These are phyloP conservation scores for Helminthosporium solani DNA, from an alignment of 2,329 filamentous ascomycete species.

Conservation along the genomic window DNA sequence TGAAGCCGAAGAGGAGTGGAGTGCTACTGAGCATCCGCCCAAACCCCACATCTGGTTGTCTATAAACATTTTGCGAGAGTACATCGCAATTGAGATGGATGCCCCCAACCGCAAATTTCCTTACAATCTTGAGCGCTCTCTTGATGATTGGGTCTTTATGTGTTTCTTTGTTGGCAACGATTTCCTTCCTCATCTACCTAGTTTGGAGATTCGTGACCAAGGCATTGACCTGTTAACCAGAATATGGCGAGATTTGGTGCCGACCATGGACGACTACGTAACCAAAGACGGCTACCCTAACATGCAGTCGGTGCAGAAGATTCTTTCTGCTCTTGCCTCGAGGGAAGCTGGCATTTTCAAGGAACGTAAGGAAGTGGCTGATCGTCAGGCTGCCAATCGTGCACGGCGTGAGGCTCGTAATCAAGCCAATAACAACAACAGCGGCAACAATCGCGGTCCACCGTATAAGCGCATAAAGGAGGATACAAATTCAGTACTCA, in stretches of 20 bases:
- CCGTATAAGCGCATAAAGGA: constrained; percentile 39
- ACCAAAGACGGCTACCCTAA: constrained; percentile 95
- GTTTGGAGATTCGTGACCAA: constrained; percentile 93
- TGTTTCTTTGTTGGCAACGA: constrained; percentile 99
- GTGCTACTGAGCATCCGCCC: constrained; percentile 47
- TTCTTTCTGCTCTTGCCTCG: constrained; percentile 82
- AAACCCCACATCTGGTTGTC: constrained; percentile 99
- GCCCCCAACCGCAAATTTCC: constrained; percentile 80
- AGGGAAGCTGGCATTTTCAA: constrained; percentile 94
- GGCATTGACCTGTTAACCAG: constrained; percentile 93
- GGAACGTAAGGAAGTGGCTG: constrained; percentile 80
- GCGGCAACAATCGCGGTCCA: constrained; percentile 20
- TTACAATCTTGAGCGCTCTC: constrained; percentile 89
- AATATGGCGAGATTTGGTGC: constrained; percentile 95
- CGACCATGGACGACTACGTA: constrained; percentile 89
- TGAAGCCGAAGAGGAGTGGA: constrained; percentile 57
- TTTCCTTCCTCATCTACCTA: constrained; percentile 95
- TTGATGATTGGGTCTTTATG: constrained; percentile 99
- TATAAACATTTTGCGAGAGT: constrained; percentile 87
- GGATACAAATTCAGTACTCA: constrained; percentile 36
- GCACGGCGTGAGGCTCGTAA: constrained; percentile 53
- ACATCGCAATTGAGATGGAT: constrained; percentile 84
- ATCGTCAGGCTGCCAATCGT: constrained; percentile 75
- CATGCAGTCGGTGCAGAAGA: constrained; percentile 80
- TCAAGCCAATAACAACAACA: constrained; percentile 42